A percentile compares a stretch with the other conserved stretches of the same genome.
Evolutionary conservation across 2,329 filamentous ascomycete genomes (phyloP).

Genomic region (Aotearoamyces nothofagi): DNA sequence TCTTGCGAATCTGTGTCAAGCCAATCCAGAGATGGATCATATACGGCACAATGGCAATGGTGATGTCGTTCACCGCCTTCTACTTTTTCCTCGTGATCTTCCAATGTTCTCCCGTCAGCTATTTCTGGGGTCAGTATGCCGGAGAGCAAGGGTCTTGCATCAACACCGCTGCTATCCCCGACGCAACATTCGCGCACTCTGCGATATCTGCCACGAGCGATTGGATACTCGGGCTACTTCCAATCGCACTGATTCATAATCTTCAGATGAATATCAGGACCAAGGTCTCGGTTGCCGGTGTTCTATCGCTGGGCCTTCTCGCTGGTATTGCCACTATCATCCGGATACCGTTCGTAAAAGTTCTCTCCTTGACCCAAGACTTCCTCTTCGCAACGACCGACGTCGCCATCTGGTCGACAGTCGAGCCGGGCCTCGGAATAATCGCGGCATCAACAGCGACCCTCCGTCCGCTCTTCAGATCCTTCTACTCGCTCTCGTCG

Average conservation of each 20-base stretch:
- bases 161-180: conserved; percentile 14
- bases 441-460: conserved; percentile 24
- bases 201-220: conserved; percentile 24
- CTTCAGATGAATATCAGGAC: conserved; percentile 24
- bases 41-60: conserved; percentile 17
- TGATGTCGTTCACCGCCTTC: conserved; percentile 20
- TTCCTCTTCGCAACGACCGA: conserved; percentile 26
- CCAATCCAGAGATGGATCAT: conserved; percentile 20
- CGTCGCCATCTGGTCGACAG: conserved; percentile 27
- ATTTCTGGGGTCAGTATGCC: conserved; percentile 24
- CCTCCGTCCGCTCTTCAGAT: conserved; percentile 21
- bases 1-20: conserved; percentile 22
- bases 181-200: conserved; percentile 23
- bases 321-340: conserved; percentile 27
- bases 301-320: conserved; percentile 21
- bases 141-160: conserved; percentile 20
- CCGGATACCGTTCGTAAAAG: conserved; percentile 26
- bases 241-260: conserved; percentile 25
- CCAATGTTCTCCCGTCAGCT: conserved; percentile 23
- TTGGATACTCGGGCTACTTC: conserved; percentile 25
- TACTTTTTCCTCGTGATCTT: conserved; percentile 24
- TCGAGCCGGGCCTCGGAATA: conserved; percentile 26
- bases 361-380: conserved; percentile 21
- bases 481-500: conserved; percentile 10
- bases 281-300: conserved; percentile 20